Base-by-base conservation (phyloP, 2,329 filamentous ascomycete species). In the Geoglossum cookeanum region DNA sequence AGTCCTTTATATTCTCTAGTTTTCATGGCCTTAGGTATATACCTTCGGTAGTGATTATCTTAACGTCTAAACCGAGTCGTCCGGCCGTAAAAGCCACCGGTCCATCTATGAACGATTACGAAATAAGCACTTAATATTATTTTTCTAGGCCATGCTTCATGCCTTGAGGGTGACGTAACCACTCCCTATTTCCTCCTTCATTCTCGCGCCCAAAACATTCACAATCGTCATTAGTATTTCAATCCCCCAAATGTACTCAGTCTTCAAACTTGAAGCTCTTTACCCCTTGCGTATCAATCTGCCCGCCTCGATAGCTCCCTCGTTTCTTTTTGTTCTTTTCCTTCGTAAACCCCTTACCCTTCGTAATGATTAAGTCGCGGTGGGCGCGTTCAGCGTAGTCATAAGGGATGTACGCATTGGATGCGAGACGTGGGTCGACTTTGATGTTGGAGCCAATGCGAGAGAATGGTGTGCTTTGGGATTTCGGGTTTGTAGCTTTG, bases 251-350 rank as follows among this genome's bases (percentile, higher is more conserved):
- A 37, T 7, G 13, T 7, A 13, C 61, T 72, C 79, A 94, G 65
- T 94, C 87, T 1, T 96, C 89, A 70, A 98, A 98, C 74, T 94
- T 96, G 74, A 95, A 85, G 59, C 87, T 85, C 71, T 91, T 90
- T 62, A 85, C 84, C 22, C 83, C 81, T 13, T 77, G 72, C 56
- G 91, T 85, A 68, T 98, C 90, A 65, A 98, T 94, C 56, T 78
- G 71, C 5, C 92, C 92, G 49, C 92, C 92, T 53, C 85, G 82
- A 76, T 95, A 98, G 62, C 84, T 87, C 55, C 92, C 92, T 64
- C 82, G 78, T 78, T 89, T 90, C 78, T 89, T 92, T 78, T 98
- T 98, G 74, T 98, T 98, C 82, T 98, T 98, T 75, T 97, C 92
- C 76, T 98, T 98, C 59, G 91, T 97, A 72, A 98, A 98, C 3